Evolutionary conservation across 1,284 basidiomycete genomes (phyloP).

Genomic region (Ceratobasidium sp.): DNA sequence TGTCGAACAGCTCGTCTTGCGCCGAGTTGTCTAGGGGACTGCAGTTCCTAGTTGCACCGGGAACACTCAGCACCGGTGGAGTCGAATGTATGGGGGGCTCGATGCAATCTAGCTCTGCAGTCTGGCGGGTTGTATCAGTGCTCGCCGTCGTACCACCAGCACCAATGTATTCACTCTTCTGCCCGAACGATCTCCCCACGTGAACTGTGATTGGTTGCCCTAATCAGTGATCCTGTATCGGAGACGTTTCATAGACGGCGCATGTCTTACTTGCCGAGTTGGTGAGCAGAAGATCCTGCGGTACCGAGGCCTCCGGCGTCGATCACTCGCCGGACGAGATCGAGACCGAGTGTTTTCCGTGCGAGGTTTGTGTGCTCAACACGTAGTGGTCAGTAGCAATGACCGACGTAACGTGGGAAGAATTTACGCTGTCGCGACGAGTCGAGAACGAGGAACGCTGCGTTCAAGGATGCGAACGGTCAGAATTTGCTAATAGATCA

Average conservation of each 20-base stretch:
- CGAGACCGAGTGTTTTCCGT: too few relatives aligned
- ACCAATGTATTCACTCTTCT: slow-evolving; percentile 8
- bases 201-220: slow-evolving; percentile 12
- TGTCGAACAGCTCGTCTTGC: background rate
- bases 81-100: slow-evolving; percentile 16
- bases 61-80: slow-evolving; percentile 33
- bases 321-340: too few relatives aligned
- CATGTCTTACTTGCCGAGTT: background rate
- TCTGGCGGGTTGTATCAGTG: background rate
- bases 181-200: slow-evolving; percentile 1
- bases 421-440: too few relatives aligned
- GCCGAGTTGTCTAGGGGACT: background rate
- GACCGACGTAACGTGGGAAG: too few relatives aligned
- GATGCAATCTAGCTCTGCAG: slow-evolving; percentile 16
- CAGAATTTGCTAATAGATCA: too few relatives aligned
- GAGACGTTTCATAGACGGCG: slow-evolving; percentile 21
- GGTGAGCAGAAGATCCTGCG: background rate
- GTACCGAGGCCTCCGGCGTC: slow-evolving; percentile 10
- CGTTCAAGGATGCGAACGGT: too few relatives aligned
- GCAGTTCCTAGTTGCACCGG: slow-evolving; percentile 3
- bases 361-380: too few relatives aligned
- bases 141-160: background rate
- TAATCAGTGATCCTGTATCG: slow-evolving; percentile 33
- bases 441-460: too few relatives aligned
- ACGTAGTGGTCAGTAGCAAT: too few relatives aligned